Percentiles rank a stretch among this genome's conserved stretches.
Evolutionary conservation across 257 asterid species (phyloP).

Genomic region (Paraleonurus japonicus): DNA sequence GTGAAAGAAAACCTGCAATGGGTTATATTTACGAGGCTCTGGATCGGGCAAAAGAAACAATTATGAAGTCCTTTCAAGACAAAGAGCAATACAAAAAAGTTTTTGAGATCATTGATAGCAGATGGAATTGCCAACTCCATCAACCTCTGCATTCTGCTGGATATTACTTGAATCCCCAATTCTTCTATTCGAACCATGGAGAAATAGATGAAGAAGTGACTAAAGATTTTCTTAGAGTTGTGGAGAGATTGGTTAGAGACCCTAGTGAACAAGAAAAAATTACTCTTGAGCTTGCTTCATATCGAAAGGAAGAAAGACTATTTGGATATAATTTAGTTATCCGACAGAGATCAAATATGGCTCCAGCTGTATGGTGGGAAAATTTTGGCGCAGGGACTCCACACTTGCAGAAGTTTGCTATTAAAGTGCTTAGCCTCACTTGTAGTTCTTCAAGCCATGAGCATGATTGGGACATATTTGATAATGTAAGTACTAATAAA

Average conservation of each 20-base stretch:
- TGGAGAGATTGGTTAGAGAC: background rate
- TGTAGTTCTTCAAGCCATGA: background rate
- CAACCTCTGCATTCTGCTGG: constrained; percentile 3
- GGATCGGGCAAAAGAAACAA: background rate
- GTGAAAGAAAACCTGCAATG: background rate
- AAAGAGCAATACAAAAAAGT: background rate
- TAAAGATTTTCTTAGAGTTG: background rate
- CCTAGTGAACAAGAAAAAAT: background rate
- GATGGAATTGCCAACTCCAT: constrained; percentile 14
- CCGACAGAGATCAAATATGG: background rate
- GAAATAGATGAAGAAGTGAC: background rate
- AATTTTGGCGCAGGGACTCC: background rate
- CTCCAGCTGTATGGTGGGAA: background rate
- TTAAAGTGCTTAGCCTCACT: constrained; percentile 9
- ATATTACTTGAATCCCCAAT: background rate
- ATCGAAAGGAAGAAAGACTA: background rate
- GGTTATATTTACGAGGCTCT: background rate
- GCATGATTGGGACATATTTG: constrained; percentile 5
- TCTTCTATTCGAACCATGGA: background rate
- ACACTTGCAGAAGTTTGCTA: background rate
- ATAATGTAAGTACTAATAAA: background rate
- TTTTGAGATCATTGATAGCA: background rate
- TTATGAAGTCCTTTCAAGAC: background rate
- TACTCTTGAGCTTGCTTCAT: background rate
- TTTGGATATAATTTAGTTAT: background rate